Evolutionary conservation across 495 filamentous ascomycete species (phyloP).

Genomic region (Neurospora tetraspora): DNA sequence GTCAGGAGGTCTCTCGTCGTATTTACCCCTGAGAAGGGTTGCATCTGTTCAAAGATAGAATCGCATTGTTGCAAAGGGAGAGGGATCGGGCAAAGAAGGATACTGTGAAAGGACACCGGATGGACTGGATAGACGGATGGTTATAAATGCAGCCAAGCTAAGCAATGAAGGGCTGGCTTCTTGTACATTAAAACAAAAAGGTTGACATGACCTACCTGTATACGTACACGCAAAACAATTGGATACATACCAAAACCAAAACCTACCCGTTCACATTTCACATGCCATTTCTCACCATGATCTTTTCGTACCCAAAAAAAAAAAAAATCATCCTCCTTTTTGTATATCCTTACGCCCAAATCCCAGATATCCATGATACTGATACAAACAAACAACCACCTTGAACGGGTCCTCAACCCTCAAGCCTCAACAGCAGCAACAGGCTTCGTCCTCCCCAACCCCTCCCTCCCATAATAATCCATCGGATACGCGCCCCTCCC

Average conservation of each 20-base stretch:
- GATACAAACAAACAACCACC: background rate
- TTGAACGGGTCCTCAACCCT: background rate
- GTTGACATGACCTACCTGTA: background rate
- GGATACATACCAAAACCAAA: background rate
- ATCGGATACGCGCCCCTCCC: slow-evolving; percentile 79
- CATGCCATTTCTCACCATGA: background rate
- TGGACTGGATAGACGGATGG: background rate
- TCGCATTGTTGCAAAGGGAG: background rate
- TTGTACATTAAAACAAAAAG: background rate
- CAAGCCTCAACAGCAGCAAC: background rate
- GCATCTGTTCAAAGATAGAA: background rate
- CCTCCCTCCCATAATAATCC: slow-evolving; percentile 95
- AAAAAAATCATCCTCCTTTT: background rate
- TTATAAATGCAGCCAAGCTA: background rate
- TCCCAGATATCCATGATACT: background rate
- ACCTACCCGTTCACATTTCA: background rate
- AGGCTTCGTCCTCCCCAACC: slow-evolving; percentile 68
- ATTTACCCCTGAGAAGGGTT: background rate
- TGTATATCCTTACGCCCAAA: background rate
- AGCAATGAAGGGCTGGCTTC: background rate
- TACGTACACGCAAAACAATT: background rate
- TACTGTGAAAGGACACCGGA: background rate
- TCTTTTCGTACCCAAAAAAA: background rate
- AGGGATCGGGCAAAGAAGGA: background rate
- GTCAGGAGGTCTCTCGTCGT: background rate